Evolutionary conservation across 1,284 basidiomycete genomes (phyloP).

Genomic region (Cryptococcus sp.): DNA sequence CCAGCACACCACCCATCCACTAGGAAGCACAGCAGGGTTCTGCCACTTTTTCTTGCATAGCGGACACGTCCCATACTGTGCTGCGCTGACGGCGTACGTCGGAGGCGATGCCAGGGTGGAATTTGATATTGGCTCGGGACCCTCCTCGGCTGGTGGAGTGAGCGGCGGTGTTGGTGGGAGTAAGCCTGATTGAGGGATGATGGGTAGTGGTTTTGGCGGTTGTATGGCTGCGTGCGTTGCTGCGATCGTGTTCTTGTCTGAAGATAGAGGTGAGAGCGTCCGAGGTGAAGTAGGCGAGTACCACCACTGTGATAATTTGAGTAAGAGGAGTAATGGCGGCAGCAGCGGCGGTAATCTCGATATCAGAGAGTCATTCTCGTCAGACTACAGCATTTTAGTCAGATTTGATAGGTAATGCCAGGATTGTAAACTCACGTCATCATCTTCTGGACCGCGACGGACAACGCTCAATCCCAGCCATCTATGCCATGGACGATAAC

Average conservation of each 20-base stretch:
- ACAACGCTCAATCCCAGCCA: slow-evolving; percentile 73
- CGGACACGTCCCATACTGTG: slow-evolving; percentile 77
- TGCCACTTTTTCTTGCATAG: slow-evolving; percentile 73
- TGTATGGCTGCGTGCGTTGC: slow-evolving; percentile 67
- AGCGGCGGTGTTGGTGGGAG: slow-evolving; percentile 32
- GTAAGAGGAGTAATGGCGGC: slow-evolving; percentile 87
- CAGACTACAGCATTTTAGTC: not conserved
- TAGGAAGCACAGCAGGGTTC: slow-evolving; percentile 88
- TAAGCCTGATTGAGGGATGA: slow-evolving; percentile 43
- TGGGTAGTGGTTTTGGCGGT: slow-evolving; percentile 66
- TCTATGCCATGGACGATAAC: slow-evolving; percentile 87
- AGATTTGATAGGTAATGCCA: not conserved
- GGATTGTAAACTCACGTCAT: slow-evolving; percentile 14
- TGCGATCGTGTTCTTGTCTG: slow-evolving; percentile 59
- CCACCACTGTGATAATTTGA: slow-evolving; percentile 99
- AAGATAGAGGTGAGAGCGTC: slow-evolving; percentile 65
- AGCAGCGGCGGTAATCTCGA: slow-evolving; percentile 57
- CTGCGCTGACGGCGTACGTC: slow-evolving; percentile 36
- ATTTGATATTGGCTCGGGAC: not conserved
- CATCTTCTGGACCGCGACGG: slow-evolving; percentile 27
- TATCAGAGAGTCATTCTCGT: slow-evolving; percentile 10
- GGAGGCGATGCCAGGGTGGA: not conserved
- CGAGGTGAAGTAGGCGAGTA: slow-evolving; percentile 94
- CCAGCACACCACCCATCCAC: slow-evolving; percentile 95
- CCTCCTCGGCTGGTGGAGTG: slow-evolving; percentile 19